Conservation (phyloP, 2,329 filamentous ascomycete genomes). For the Sarocladiaceae sp. region DNA sequence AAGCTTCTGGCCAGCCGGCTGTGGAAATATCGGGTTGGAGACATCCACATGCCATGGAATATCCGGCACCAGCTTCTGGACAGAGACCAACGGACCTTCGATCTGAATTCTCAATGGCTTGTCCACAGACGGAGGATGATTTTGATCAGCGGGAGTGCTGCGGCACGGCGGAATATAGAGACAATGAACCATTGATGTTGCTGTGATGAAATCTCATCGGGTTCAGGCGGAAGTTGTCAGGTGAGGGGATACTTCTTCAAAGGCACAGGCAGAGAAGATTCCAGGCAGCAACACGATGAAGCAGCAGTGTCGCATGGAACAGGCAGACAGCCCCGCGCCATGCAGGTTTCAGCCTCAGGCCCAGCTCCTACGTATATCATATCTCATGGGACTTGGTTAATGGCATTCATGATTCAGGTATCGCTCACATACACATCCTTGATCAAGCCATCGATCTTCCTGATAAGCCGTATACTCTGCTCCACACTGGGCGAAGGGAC, state of each 20-base stretch:
- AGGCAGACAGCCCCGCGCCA: no score
- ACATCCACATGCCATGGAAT: slow-evolving; percentile 8
- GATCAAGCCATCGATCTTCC: slow-evolving; percentile 36
- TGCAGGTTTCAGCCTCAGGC: no score
- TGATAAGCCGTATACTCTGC: slow-evolving; percentile 39
- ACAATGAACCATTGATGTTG: slow-evolving; percentile 6
- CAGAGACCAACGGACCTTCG: slow-evolving; percentile 10
- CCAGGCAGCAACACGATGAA: no score
- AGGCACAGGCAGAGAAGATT: slow-evolving; percentile 8
- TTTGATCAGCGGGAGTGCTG: slow-evolving; percentile 3
- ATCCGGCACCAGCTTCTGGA: slow-evolving; percentile 8
- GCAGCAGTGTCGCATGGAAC: no score
- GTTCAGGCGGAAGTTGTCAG: not conserved
- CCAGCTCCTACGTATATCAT: no score
- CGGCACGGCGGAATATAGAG: slow-evolving; percentile 9
- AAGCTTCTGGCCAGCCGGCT: slow-evolving; percentile 3
- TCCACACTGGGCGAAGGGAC: slow-evolving; percentile 38
- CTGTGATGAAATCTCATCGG: not conserved
- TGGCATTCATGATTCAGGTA: no score
- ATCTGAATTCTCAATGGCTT: slow-evolving; percentile 10
- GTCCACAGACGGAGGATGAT: slow-evolving; percentile 9
- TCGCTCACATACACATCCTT: slow-evolving; percentile 26
- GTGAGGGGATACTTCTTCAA: not conserved
- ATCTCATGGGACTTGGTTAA: no score
- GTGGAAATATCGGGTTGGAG: not conserved